Evolutionary conservation across 257 asterid genomes (phyloP), one percentile per base, ranked within the genome.

Genomic region (Paulownia fortunei): DNA sequence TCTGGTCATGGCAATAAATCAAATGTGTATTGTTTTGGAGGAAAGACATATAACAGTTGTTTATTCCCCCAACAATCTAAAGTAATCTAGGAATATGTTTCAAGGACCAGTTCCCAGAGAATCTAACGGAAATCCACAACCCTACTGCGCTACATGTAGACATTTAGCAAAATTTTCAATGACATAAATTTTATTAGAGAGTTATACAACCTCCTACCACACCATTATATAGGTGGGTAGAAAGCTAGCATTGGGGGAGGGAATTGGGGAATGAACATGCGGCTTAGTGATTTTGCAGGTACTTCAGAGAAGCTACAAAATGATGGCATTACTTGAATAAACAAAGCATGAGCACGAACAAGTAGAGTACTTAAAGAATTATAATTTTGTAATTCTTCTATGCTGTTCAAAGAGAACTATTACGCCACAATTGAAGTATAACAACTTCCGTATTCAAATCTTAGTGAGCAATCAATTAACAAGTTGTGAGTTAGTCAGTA

Each of bases 1-100:
- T 24, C 27, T 0, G 62, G 55, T 18, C 42, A n/a, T 24, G 44
- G 36, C 69, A 63, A 60, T 42, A 63, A 30, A 42, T 81, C 55
- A 59, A 72, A 32, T 27, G 72, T 34, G 13, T 61, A 26, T 13
- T 8, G 16, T 15, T 44, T 56, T 8, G 21, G 23, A 65, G 12
- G 9, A 69, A 21, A n/a, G 72, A 39, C 62, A 32, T 13, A 61
- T 34, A 21, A 24, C 37, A 66, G 24, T 46, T 15, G 16, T 11
- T 27, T 30, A 27, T 58, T 78, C 72, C 66, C 47, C 54, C 18
- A 41, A 59, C 59, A 68, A 55, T 24, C 46, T n/a, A 24, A 37
- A 23, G 47, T 60, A 76, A 36, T 71, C 16, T 21, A 60, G 37
- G 24, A 18, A 74, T 47, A n/a, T 62, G 23, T 8, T 62, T 36